Evolutionary conservation across 306 rosid species (phyloP), one percentile per base, ranked within the genome.

Genomic region (Prunus davidiana): DNA sequence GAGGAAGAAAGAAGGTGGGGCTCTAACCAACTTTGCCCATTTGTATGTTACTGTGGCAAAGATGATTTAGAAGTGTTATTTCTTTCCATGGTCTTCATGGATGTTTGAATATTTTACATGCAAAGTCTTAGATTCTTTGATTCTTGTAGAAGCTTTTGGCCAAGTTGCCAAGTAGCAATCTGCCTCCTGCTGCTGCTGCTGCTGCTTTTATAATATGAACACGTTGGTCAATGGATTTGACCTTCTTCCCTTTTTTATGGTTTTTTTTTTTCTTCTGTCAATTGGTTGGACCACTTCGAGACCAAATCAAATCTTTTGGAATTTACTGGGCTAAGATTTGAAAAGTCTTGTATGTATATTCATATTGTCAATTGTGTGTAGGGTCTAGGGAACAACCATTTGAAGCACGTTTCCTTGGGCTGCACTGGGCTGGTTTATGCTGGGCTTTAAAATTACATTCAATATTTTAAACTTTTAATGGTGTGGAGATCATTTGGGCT

Each of bases 221-320:
- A 19, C 69, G 25, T 34, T 64, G 69, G 69, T 19, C 25, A 34
- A 34, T 34, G 49, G 45, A 13, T 62, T 63, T 30, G 46, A 63
- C 67, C 22, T 63, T 16, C 12, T 16, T 16, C 18, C 16, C 41
- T 9, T 9, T 45, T 24, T 45, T 7, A 11, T 34, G 4, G 11
- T 28, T 1, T 46, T n/a, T n/a, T n/a, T 20, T 5, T 15, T 27
- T 51, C 30, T 22, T 56, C 28, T 20, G 76, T 73, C 68, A 73
- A 49, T 30, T 61, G 46, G n/a, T 41, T 74, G 78, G 78, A 74
- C 69, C 78, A 61, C 78, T 73, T 7, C 46, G 43, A 46, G 60
- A 73, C 28, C 32, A 58, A 4, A 52, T 30, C 60, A 62, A 27
- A 27, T 62, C 11, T 28, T 8, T 62, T 56, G 27, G 62, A 56